Percentiles rank a stretch among this genome's conserved stretches.
phyloP scores from a whole-genome alignment of 23 red algal species.

The Gracilaria vermiculophylla region DNA sequence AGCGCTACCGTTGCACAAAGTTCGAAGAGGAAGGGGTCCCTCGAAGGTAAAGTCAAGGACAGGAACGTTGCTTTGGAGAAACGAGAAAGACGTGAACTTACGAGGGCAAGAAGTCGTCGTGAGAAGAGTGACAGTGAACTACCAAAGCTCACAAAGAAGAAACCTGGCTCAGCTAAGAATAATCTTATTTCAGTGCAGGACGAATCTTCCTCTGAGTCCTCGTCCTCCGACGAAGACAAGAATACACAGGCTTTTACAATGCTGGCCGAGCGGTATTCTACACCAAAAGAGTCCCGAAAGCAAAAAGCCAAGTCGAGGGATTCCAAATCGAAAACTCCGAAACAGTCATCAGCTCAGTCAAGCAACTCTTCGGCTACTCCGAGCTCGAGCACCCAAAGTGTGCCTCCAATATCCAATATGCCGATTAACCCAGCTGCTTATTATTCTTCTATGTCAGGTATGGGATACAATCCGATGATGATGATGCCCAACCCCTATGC shows the following conservation, averaged over 20 bases:
- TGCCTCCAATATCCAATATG: constrained; percentile 32
- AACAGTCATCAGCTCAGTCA: constrained; percentile 1
- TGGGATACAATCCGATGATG: constrained; percentile 68
- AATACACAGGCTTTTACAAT: constrained; percentile 43
- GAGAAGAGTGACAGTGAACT: constrained; percentile 52
- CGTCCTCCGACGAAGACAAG: background rate
- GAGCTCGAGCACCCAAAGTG: constrained; percentile 11
- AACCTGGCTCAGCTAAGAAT: background rate
- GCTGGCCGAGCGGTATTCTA: constrained; percentile 52
- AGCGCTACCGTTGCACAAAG: background rate
- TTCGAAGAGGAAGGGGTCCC: background rate
- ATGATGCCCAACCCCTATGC: constrained; percentile 70
- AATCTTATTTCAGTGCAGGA: constrained; percentile 16
- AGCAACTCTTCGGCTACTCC: background rate
- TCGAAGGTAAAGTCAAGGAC: background rate
- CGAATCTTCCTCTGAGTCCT: background rate
- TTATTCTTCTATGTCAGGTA: constrained; percentile 29
- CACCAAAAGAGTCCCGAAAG: background rate
- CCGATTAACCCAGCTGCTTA: constrained; percentile 32
- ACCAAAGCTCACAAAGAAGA: constrained; percentile 12
- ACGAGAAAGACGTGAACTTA: background rate
- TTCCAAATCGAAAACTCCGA: background rate
- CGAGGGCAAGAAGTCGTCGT: constrained; percentile 17
- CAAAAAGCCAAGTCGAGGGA: background rate
- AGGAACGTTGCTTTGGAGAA: background rate